phyloP scores from a whole-genome alignment of 2,329 filamentous ascomycete genomes.

The Sporothrix schenckii region DNA sequence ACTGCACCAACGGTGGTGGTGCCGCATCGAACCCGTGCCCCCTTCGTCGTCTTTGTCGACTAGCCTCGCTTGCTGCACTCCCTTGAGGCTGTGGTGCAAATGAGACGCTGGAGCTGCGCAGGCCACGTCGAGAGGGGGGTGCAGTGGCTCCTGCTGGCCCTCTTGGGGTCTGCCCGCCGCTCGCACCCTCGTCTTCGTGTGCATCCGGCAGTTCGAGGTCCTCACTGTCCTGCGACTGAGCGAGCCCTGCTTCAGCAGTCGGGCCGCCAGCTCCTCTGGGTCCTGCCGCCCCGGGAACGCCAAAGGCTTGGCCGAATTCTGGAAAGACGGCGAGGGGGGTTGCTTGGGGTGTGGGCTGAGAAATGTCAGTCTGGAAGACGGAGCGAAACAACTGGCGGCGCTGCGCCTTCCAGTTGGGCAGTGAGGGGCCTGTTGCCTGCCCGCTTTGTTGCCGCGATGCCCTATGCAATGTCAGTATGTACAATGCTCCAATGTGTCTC shows the following conservation, averaged over 20 bases:
- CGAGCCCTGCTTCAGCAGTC: not conserved
- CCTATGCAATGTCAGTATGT: conserved; percentile 12
- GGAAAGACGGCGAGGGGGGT: conserved; percentile 47
- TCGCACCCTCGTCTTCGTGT: conserved; percentile 34
- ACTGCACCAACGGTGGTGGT: not conserved
- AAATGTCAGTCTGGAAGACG: conserved; percentile 58
- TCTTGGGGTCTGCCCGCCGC: not conserved
- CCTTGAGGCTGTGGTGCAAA: conserved; percentile 3
- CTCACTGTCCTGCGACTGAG: conserved; percentile 32
- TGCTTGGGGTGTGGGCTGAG: conserved; percentile 53
- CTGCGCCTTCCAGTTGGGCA: conserved; percentile 51
- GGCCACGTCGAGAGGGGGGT: not conserved
- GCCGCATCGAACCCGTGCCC: conserved; percentile 1
- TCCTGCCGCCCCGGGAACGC: conserved; percentile 41
- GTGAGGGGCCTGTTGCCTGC: conserved; percentile 29
- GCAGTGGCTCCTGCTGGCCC: not conserved
- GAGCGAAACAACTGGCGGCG: conserved; percentile 58
- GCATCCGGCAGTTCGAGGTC: conserved; percentile 35
- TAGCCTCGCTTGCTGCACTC: not conserved
- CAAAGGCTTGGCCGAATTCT: conserved; percentile 53
- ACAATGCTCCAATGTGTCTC: not conserved
- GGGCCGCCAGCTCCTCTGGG: not conserved
- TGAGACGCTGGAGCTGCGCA: conserved; percentile 22
- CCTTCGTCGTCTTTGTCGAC: not conserved
- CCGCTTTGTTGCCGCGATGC: conserved; percentile 2